Evolutionary conservation across 768 basidiomycete species (phyloP).

Genomic region (Kwoniella bestiolae): DNA sequence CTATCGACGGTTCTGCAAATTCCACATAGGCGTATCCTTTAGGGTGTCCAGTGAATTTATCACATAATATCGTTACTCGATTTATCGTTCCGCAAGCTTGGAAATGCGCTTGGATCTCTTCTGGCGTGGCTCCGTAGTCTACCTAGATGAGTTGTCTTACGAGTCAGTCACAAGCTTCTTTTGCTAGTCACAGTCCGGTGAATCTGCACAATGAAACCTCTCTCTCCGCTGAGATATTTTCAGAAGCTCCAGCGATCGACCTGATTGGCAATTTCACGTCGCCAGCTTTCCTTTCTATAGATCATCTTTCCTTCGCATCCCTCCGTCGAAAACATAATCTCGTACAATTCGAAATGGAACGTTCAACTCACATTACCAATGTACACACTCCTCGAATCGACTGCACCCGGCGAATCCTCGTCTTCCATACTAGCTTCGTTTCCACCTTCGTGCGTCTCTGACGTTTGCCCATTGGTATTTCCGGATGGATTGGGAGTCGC

Average conservation of each 20-base stretch:
- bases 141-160: slow-evolving; percentile 64
- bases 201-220: no score
- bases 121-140: slow-evolving; percentile 94
- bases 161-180: neutral
- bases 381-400: slow-evolving; percentile 87
- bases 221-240: no score
- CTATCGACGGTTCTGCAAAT: slow-evolving; percentile 89
- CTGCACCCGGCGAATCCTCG: slow-evolving; percentile 79
- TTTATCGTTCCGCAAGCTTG: slow-evolving; percentile 98
- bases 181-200: no score
- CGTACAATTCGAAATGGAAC: neutral
- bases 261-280: no score
- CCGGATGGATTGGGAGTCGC: slow-evolving; percentile 38
- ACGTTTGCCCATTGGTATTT: slow-evolving; percentile 12
- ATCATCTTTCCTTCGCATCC: no score
- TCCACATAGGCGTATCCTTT: slow-evolving; percentile 99
- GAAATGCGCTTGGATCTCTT: slow-evolving; percentile 97
- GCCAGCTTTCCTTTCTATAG: no score
- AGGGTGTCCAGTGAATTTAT: slow-evolving; percentile 99
- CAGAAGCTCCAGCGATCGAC: no score
- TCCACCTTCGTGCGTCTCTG: slow-evolving; percentile 23
- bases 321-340: no score
- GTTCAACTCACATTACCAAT: slow-evolving; percentile 81
- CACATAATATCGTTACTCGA: slow-evolving; percentile 97
- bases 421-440: slow-evolving; percentile 65